Base-by-base conservation (phyloP, 2,329 filamentous ascomycete genomes). In the Trichoderma oligosporum region DNA sequence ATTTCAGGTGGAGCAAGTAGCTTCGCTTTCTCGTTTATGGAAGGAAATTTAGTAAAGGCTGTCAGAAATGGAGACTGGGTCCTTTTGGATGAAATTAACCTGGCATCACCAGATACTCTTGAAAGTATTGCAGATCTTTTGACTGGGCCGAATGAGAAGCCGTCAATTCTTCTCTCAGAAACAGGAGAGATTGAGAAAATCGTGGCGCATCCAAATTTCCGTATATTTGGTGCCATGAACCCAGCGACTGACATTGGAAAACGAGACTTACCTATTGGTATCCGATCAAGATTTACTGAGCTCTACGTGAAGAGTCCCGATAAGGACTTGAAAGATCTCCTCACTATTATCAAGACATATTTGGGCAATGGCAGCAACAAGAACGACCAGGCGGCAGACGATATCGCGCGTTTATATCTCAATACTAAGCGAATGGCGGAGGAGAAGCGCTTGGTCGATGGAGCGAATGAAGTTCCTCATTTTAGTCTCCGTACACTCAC, bases 221-320 rank as follows among this genome's bases (percentile, higher is more conserved):
- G 94, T 36, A 89, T 99, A 12, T 99, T 99, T 68, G 95, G 90
- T 51, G 94, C 95, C 25, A 99, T 99, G 94, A 99, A 99, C 67
- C 94, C 94, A 27, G 94, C 94, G 4, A 99, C 94, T 3, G 94
- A 99, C 75, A 86, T 97, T 56, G 94, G 95, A 60, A 99, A 99
- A 74, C 87, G 93, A 56, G 94, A 99, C 71, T 77, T 99, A 14
- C 91, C 93, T 0, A 85, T 89, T 55, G 92, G 93, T 1, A 84
- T 97, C 41, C 82, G 93, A 56, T 96, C 92, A 7, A 84, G 92
- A 47, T 99, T 99, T 68, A 97, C 94, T 0, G 94, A 99, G 71
- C 79, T 99, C 20, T 99, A 96, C 68, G 91, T 99, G 22, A 85
- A 90, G 55, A 94, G 91, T 63, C 93, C 94, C 0, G 94, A 99